Percentiles rank a stretch among this genome's conserved stretches.
Evolutionary conservation across 2,329 filamentous ascomycete genomes (phyloP).

Genomic region (Exophiala phaeomuriformis): DNA sequence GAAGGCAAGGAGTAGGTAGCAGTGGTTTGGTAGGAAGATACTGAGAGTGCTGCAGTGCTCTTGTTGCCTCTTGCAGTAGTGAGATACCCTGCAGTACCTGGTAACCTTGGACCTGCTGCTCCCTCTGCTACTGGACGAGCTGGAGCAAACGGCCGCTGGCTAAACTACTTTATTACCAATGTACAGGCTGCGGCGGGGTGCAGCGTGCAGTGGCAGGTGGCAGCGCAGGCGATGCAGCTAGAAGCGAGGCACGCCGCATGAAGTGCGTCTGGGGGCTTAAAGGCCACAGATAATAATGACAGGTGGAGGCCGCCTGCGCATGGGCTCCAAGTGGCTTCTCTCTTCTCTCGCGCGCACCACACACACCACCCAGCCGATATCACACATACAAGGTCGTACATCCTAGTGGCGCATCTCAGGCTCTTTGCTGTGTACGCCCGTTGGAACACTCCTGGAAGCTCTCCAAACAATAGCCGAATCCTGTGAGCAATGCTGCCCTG

Average conservation of each 20-base stretch:
- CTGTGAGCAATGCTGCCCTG: no score
- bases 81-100: background rate
- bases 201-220: background rate
- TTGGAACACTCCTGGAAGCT: no score
- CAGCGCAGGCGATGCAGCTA: slow-evolving; percentile 5
- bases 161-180: background rate
- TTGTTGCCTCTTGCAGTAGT: background rate
- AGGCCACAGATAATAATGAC: slow-evolving; percentile 4
- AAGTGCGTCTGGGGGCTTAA: background rate
- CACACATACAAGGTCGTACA: no score
- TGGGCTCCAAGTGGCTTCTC: background rate
- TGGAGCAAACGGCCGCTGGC: background rate
- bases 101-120: no score
- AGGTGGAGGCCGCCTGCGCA: slow-evolving; percentile 5
- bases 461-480: no score
- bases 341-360: no score
- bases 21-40: background rate
- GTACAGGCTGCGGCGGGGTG: slow-evolving; percentile 7
- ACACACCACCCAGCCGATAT: no score
- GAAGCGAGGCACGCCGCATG: slow-evolving; percentile 4
- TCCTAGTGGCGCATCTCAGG: no score
- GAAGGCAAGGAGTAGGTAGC: background rate
- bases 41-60: no score
- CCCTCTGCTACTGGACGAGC: no score
- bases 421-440: no score